These are phyloP conservation scores for Pseudogymnoascus sp. DNA, from an alignment of 2,329 filamentous ascomycete species.

Conservation along the genomic window DNA sequence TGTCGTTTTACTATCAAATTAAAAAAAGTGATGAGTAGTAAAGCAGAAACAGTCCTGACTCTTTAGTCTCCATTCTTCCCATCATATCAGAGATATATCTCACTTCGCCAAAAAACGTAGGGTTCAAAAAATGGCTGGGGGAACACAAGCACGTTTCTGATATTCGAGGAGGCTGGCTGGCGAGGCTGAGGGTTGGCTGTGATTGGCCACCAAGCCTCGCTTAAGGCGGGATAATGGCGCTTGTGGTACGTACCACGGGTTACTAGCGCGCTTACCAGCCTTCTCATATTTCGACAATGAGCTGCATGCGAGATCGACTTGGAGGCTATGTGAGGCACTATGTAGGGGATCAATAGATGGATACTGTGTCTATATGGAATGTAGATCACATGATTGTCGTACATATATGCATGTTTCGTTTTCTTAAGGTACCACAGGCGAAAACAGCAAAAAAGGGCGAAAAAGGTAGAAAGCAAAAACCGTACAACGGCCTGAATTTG, in stretches of 20 bases:
- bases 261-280: conserved; percentile 7
- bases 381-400: neutral
- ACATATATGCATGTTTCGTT: neutral
- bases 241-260: neutral
- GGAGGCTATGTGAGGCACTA: neutral
- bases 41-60: neutral
- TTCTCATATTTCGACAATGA: conserved; percentile 2
- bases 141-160: neutral
- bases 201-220: neutral
- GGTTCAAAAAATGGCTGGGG: conserved; percentile 5
- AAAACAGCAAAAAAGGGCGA: neutral
- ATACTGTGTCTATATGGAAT: neutral
- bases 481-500: neutral
- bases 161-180: conserved; percentile 7
- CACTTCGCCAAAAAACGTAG: neutral
- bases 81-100: conserved; percentile 3
- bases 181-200: neutral
- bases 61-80: conserved; percentile 7
- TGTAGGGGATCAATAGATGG: neutral
- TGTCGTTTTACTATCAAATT: neutral
- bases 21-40: neutral
- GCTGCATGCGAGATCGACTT: neutral
- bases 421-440: neutral
- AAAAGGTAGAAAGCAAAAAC: neutral
- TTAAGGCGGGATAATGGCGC: neutral